These are phyloP conservation scores for Lecanicillium sp. DNA, from an alignment of 2,329 filamentous ascomycete genomes.

Conservation along the genomic window DNA sequence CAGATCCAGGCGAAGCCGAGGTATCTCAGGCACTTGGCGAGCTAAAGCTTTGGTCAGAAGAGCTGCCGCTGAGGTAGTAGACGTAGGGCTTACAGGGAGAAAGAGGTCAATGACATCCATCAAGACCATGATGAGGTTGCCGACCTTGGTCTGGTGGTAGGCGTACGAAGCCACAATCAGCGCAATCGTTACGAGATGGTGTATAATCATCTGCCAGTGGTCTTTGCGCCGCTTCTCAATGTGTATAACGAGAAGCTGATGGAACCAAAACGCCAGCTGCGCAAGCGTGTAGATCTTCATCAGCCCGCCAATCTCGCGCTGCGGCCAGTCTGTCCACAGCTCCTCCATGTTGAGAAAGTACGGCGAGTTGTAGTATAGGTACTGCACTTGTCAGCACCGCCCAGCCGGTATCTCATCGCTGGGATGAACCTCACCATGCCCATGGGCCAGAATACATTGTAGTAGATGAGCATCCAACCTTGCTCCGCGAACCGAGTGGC, in stretches of 20 bases:
- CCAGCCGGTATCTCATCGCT: not conserved
- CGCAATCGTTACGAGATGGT: constrained; percentile 82
- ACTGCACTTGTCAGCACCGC: constrained; percentile 46
- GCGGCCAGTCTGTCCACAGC: constrained; percentile 81
- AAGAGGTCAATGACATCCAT: constrained; percentile 93
- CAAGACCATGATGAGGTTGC: constrained; percentile 79
- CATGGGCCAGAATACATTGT: constrained; percentile 71
- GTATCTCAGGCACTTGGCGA: constrained; percentile 92
- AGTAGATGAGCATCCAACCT: constrained; percentile 84
- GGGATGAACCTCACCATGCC: constrained; percentile 65
- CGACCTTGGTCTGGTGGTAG: constrained; percentile 81
- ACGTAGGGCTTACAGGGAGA: constrained; percentile 76
- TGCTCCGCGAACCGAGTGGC: constrained; percentile 87
- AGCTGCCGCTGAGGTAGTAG: too few species aligned
- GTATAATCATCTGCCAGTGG: constrained; percentile 89
- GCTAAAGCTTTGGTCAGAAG: too few species aligned
- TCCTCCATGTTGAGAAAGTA: constrained; percentile 72
- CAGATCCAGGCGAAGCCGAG: constrained; percentile 68
- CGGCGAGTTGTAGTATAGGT: constrained; percentile 71
- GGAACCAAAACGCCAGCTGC: constrained; percentile 88
- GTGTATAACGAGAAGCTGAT: constrained; percentile 89
- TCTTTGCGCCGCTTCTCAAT: constrained; percentile 93
- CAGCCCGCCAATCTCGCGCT: constrained; percentile 65
- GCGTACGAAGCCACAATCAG: constrained; percentile 78
- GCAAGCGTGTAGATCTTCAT: too few species aligned